Conservation (phyloP, 1,284 basidiomycete genomes). For the Coniferiporia sulphurascens region DNA sequence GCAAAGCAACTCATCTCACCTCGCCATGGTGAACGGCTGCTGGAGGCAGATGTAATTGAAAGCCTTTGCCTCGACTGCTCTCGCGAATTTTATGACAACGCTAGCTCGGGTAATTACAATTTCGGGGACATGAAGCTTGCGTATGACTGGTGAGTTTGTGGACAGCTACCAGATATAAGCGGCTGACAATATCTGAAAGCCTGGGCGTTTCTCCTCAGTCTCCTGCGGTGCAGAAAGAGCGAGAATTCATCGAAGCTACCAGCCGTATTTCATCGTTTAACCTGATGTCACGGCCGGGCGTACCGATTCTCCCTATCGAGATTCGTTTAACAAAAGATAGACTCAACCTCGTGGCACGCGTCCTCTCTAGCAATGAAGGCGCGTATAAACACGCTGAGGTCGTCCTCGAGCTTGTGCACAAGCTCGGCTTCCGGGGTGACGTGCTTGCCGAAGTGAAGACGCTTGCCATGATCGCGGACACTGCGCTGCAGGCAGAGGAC, state of each 20-base stretch:
- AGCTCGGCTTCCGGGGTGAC: constrained; percentile 77
- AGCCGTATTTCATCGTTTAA: constrained; percentile 82
- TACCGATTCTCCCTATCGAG: constrained; percentile 82
- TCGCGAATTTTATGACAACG: constrained; percentile 90
- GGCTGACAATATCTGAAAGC: constrained; percentile 36
- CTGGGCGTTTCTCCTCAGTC: constrained; percentile 69
- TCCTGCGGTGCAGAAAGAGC: constrained; percentile 61
- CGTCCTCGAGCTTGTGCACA: constrained; percentile 81
- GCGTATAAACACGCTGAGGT: constrained; percentile 88
- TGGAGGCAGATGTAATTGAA: constrained; percentile 57
- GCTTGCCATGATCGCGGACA: constrained; percentile 83
- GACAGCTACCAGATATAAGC: not conserved
- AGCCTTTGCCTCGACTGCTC: constrained; percentile 77
- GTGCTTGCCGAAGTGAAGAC: constrained; percentile 71
- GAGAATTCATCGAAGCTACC: constrained; percentile 93
- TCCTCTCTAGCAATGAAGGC: constrained; percentile 76
- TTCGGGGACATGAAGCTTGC: constrained; percentile 93
- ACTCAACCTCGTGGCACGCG: constrained; percentile 74
- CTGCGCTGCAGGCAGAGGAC: constrained; percentile 77
- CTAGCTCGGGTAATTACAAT: constrained; percentile 85
- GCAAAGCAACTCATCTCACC: constrained; percentile 64
- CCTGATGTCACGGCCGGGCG: constrained; percentile 66
- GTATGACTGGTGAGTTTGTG: constrained; percentile 76
- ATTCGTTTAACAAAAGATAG: constrained; percentile 86
- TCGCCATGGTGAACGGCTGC: constrained; percentile 44